These are phyloP conservation scores for Quercus tomentella DNA, from an alignment of 331 rosid species.

Conservation along the genomic window DNA sequence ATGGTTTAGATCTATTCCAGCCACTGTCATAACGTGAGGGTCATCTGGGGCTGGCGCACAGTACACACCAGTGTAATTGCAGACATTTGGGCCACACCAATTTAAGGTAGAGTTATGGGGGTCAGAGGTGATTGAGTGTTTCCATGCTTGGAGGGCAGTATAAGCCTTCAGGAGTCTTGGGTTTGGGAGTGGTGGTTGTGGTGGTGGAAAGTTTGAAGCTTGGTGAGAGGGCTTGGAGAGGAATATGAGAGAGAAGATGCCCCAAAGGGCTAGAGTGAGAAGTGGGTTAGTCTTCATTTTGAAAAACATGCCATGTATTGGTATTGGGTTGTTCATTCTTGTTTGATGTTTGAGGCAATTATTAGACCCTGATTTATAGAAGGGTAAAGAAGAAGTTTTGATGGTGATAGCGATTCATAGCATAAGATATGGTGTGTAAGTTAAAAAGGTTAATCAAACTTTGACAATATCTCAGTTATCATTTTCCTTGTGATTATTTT, in stretches of 20 bases:
- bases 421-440: not conserved
- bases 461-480: slow-evolving; percentile 3
- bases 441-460: not conserved
- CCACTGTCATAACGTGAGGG: slow-evolving; percentile 56
- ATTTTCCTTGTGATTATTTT: not conserved
- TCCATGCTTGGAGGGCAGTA: slow-evolving; percentile 84
- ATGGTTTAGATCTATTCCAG: slow-evolving; percentile 86
- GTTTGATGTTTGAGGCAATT: not conserved
- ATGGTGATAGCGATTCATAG: not conserved
- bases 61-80: slow-evolving; percentile 79
- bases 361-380: slow-evolving; percentile 17
- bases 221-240: slow-evolving; percentile 49
- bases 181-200: slow-evolving; percentile 31
- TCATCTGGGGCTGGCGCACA: slow-evolving; percentile 75
- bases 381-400: not conserved
- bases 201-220: slow-evolving; percentile 15
- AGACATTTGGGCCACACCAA: slow-evolving; percentile 73
- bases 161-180: slow-evolving; percentile 72
- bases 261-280: not conserved
- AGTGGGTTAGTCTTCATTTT: slow-evolving; percentile 25
- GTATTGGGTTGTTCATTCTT: not conserved
- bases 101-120: slow-evolving; percentile 56
- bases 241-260: slow-evolving; percentile 2
- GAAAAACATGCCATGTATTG: not conserved
- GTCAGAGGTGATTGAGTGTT: slow-evolving; percentile 61